Percentiles rank a stretch among this genome's conserved stretches.
phyloP scores from a whole-genome alignment of 495 filamentous ascomycete species.

The Lophiostoma macrostomum region DNA sequence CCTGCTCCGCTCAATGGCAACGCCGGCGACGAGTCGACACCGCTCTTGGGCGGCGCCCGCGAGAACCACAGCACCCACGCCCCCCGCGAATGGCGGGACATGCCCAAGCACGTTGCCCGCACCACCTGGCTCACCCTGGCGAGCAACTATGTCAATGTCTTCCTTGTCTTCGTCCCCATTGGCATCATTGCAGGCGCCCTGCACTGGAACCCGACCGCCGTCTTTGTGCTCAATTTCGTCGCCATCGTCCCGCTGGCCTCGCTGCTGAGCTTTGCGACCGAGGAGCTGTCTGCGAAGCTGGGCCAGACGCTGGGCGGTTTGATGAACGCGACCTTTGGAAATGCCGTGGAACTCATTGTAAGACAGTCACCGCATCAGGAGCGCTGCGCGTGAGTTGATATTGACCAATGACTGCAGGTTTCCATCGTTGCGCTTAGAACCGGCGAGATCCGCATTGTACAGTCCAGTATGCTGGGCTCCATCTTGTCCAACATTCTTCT shows the following conservation, averaged over 20 bases:
- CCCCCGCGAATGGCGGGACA: conserved; percentile 52
- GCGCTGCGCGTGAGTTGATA: neutral
- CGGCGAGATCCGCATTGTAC: conserved; percentile 88
- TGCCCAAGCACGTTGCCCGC: conserved; percentile 52
- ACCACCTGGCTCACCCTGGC: conserved; percentile 54
- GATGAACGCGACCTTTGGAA: conserved; percentile 95
- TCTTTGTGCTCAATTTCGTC: conserved; percentile 90
- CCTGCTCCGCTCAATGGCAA: neutral
- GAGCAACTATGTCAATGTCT: conserved; percentile 77
- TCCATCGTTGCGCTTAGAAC: conserved; percentile 87
- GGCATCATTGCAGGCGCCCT: conserved; percentile 75
- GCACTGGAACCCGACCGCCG: conserved; percentile 69
- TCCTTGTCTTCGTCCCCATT: conserved; percentile 85
- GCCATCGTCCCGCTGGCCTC: conserved; percentile 94
- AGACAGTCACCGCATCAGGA: conserved; percentile 33
- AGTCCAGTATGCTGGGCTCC: conserved; percentile 95
- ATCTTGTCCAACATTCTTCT: conserved; percentile 94
- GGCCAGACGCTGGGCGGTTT: conserved; percentile 89
- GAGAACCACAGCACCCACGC: conserved; percentile 33
- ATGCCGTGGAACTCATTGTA: conserved; percentile 98
- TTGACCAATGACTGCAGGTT: conserved; percentile 54
- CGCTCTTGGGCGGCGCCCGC: conserved; percentile 3
- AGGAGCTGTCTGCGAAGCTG: conserved; percentile 78
- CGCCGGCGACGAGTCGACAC: conserved; percentile 12
- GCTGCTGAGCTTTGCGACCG: conserved; percentile 90